phyloP scores from a whole-genome alignment of 371 early-diverging fungal species.

The Rhizopus delemar region DNA sequence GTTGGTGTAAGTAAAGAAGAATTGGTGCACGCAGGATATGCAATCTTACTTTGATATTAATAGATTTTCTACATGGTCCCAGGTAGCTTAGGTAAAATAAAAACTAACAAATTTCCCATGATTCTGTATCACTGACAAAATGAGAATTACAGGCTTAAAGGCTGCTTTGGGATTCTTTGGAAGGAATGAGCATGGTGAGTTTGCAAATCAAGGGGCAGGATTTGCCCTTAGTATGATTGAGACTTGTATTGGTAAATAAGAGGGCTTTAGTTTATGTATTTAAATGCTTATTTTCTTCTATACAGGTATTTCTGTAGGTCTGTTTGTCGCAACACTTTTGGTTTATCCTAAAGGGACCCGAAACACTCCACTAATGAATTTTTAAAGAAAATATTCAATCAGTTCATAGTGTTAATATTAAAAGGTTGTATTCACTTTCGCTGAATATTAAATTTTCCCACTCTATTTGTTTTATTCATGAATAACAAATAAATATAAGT shows the following conservation, averaged over 20 bases:
- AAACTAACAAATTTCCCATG: too few relatives aligned
- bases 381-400: constrained; percentile 3
- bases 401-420: too few relatives aligned
- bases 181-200: constrained; percentile 25
- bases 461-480: too few relatives aligned
- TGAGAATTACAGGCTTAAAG: constrained; percentile 32
- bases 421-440: too few relatives aligned
- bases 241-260: constrained; percentile 29
- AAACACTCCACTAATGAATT: constrained; percentile 57
- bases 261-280: not conserved
- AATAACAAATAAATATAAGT: too few relatives aligned
- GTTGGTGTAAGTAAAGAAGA: constrained; percentile 39
- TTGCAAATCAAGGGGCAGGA: constrained; percentile 45
- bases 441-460: too few relatives aligned
- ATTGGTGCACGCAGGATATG: not conserved
- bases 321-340: constrained; percentile 57
- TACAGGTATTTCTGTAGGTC: constrained; percentile 56
- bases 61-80: constrained; percentile 57
- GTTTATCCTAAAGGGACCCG: constrained; percentile 61
- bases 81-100: constrained; percentile 47
- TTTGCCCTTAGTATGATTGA: constrained; percentile 60
- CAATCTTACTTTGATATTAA: not conserved
- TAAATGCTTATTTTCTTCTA: not conserved
- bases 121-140: not conserved
- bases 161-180: constrained; percentile 52